Evolutionary conservation across 1,139 yeast genomes (phyloP).

Genomic region (Starmera stellimalicola): DNA sequence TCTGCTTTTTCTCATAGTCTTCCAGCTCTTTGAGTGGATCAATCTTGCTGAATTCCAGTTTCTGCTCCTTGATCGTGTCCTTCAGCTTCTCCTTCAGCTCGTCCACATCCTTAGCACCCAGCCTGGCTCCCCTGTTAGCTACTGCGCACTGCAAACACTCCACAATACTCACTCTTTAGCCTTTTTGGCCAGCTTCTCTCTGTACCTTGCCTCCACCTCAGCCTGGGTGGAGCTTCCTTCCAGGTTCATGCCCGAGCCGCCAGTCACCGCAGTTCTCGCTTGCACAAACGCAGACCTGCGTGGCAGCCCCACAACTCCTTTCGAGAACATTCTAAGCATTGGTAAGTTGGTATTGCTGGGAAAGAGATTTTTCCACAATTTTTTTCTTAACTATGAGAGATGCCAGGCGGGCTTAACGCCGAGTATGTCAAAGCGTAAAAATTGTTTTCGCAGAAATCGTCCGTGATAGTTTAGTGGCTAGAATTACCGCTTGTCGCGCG

Average conservation of each 20-base stretch:
- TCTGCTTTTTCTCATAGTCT: slow-evolving; percentile 38
- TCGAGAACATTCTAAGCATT: slow-evolving; percentile 1
- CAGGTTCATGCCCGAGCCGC: neutral
- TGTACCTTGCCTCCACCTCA: slow-evolving; percentile 13
- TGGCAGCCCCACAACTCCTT: neutral
- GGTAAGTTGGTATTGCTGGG: too few species aligned
- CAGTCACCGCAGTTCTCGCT: neutral
- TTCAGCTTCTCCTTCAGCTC: slow-evolving; percentile 57
- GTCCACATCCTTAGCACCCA: slow-evolving; percentile 41
- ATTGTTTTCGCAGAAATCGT: too few species aligned
- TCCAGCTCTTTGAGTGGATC: slow-evolving; percentile 68
- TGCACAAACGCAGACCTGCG: neutral
- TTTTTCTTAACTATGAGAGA: too few species aligned
- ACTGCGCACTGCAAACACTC: slow-evolving; percentile 2
- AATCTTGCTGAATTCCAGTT: slow-evolving; percentile 45
- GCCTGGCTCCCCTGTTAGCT: slow-evolving; percentile 5
- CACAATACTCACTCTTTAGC: slow-evolving; percentile 35
- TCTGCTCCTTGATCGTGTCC: slow-evolving; percentile 48
- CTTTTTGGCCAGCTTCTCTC: slow-evolving; percentile 34
- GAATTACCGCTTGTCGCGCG: slow-evolving; percentile 32
- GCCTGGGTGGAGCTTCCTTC: neutral
- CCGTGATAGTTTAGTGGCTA: slow-evolving; percentile 3
- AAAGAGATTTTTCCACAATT: too few species aligned
- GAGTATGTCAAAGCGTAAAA: too few species aligned
- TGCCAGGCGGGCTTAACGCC: too few species aligned